These are phyloP conservation scores for Phytophthora ohioensis DNA, from an alignment of 352 stramenopile species.

Conservation along the genomic window DNA sequence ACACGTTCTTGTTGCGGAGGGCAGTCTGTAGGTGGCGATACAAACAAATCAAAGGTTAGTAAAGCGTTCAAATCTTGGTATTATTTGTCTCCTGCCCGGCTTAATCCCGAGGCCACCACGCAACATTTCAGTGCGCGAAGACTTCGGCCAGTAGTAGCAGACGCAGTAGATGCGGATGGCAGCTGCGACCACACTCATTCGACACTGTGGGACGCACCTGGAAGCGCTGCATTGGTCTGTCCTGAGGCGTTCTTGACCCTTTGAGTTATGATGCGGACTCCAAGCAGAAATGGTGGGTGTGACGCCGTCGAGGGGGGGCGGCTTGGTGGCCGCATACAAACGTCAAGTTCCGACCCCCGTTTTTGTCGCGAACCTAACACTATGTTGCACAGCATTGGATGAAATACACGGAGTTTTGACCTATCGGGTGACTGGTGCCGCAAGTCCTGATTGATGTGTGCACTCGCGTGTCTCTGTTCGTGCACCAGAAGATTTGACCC, in stretches of 20 bases:
- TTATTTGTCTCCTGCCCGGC: neutral
- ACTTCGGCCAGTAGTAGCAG: neutral
- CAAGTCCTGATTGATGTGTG: conserved; percentile 6
- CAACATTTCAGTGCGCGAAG: no score
- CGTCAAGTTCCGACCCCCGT: conserved; percentile 1
- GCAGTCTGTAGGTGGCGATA: conserved; percentile 40
- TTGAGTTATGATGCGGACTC: conserved; percentile 44
- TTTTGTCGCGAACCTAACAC: conserved; percentile 13
- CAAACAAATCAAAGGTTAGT: neutral
- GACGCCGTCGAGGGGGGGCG: conserved; percentile 18
- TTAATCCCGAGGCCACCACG: no score
- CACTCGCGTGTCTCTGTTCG: conserved; percentile 15
- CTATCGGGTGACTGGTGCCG: neutral
- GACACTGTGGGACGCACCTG: conserved; percentile 52
- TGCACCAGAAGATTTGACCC: conserved; percentile 4
- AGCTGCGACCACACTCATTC: neutral
- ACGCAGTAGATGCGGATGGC: no score
- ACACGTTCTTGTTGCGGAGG: conserved; percentile 63
- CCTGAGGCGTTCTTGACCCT: conserved; percentile 22
- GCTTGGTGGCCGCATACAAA: conserved; percentile 5
- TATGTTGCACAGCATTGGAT: conserved; percentile 3
- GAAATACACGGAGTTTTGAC: neutral
- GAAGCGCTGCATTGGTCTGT: conserved; percentile 65
- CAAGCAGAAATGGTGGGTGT: conserved; percentile 42
- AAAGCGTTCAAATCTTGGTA: neutral